Evolutionary conservation across 2,329 filamentous ascomycete species (phyloP).

Genomic region (Xylariaceae sp.): DNA sequence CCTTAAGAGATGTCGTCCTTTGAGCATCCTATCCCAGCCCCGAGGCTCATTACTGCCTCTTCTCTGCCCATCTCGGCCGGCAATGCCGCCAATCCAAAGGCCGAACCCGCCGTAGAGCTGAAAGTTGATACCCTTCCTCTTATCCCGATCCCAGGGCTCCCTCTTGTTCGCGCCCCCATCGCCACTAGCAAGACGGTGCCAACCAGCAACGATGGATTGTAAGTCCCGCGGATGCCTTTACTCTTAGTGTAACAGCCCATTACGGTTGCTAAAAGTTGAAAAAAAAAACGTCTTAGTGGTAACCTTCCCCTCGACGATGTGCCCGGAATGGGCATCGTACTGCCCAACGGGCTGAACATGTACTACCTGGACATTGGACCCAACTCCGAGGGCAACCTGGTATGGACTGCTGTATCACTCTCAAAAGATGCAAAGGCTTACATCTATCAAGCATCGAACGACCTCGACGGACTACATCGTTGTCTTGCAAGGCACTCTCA

Average conservation of each 20-base stretch:
- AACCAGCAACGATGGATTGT: constrained; percentile 27
- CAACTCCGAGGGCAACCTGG: constrained; percentile 26
- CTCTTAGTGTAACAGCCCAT: not conserved
- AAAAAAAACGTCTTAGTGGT: constrained; percentile 15
- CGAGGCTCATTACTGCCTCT: constrained; percentile 26
- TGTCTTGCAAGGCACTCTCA: constrained; percentile 27
- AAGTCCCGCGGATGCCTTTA: constrained; percentile 14
- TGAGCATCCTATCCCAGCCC: constrained; percentile 14
- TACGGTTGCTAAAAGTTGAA: not conserved
- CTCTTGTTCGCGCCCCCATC: constrained; percentile 19
- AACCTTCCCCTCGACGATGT: constrained; percentile 24
- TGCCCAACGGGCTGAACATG: constrained; percentile 30
- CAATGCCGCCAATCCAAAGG: constrained; percentile 9
- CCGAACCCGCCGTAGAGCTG: constrained; percentile 27
- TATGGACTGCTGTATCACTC: constrained; percentile 11
- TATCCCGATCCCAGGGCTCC: constrained; percentile 19
- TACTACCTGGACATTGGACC: constrained; percentile 31
- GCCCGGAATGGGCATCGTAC: constrained; percentile 30
- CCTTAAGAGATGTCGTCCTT: constrained; percentile 4
- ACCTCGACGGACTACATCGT: constrained; percentile 31
- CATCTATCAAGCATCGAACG: constrained; percentile 27
- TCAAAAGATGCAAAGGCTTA: constrained; percentile 1
- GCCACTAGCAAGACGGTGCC: constrained; percentile 24
- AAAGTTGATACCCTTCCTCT: constrained; percentile 21
- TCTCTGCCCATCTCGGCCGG: constrained; percentile 21